Evolutionary conservation across 352 stramenopile genomes (phyloP).

Genomic region (Phytophthora constricta): DNA sequence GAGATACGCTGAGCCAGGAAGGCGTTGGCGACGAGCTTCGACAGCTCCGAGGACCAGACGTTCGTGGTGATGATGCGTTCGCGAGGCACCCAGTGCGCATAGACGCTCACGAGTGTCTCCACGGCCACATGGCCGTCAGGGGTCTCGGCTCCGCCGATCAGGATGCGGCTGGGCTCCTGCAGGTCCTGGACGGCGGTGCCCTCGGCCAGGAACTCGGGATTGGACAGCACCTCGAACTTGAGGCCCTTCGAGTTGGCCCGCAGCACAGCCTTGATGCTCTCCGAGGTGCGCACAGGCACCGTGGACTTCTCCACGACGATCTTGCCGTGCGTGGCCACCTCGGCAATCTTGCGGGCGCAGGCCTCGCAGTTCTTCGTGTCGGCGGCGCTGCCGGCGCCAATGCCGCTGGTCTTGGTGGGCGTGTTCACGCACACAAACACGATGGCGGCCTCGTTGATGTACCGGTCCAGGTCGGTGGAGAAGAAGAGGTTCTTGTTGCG

Average conservation of each 20-base stretch:
- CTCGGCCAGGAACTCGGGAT: constrained; percentile 99
- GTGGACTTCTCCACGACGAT: constrained; percentile 99
- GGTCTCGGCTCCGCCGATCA: constrained; percentile 98
- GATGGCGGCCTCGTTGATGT: constrained; percentile 97
- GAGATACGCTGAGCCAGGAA: constrained; percentile 99
- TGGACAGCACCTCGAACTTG: constrained; percentile 97
- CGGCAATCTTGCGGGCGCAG: constrained; percentile 97
- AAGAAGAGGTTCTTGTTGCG: constrained; percentile 99
- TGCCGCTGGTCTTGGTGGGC: constrained; percentile 97
- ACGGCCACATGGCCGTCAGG: constrained; percentile 87
- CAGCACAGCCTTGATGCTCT: constrained; percentile 97
- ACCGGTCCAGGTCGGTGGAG: constrained; percentile 96
- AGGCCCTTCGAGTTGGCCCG: constrained; percentile 93
- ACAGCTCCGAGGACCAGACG: constrained; percentile 99
- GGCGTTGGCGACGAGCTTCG: constrained; percentile 99
- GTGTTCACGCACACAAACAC: constrained; percentile 99
- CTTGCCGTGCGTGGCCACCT: constrained; percentile 94
- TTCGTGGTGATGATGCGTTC: constrained; percentile 98
- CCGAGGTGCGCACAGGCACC: constrained; percentile 98
- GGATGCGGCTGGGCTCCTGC: constrained; percentile 94
- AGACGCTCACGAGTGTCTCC: constrained; percentile 94
- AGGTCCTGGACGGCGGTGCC: constrained; percentile 98
- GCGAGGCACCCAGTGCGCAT: constrained; percentile 97
- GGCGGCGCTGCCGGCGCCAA: constrained; percentile 96
- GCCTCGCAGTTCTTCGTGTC: constrained; percentile 99